phyloP scores from a whole-genome alignment of 306 rosid genomes.

The Clitoria ternatea region DNA sequence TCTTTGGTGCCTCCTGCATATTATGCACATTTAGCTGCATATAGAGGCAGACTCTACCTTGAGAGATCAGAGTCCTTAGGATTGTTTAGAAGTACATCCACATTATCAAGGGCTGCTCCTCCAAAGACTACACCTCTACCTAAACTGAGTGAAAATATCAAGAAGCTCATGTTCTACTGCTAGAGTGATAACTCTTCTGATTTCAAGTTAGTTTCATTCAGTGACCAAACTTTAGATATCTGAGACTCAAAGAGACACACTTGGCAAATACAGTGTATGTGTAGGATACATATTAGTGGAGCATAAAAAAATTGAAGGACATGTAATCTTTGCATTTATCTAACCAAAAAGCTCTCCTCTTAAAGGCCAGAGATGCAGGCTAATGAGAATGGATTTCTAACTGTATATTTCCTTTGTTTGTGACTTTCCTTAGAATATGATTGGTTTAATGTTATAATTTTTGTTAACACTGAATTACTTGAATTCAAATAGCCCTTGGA shows the following conservation, averaged over 20 bases:
- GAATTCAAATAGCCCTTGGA: neutral
- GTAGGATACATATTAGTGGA: conserved; percentile 1
- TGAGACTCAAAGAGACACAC: neutral
- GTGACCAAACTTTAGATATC: neutral
- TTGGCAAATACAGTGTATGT: too few relatives aligned
- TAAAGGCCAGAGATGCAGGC: conserved; percentile 12
- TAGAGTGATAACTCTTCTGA: conserved; percentile 35
- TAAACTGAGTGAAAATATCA: conserved; percentile 78
- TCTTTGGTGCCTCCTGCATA: conserved; percentile 98
- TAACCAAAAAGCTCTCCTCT: conserved; percentile 7
- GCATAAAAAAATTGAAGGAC: neutral
- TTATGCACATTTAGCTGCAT: conserved; percentile 97
- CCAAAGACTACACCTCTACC: conserved; percentile 79
- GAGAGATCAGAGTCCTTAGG: conserved; percentile 64
- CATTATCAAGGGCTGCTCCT: conserved; percentile 76
- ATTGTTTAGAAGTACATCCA: conserved; percentile 34
- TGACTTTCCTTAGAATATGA: neutral
- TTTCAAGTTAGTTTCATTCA: neutral
- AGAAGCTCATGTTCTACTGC: conserved; percentile 95
- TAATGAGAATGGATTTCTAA: conserved; percentile 5
- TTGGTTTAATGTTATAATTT: neutral
- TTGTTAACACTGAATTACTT: neutral
- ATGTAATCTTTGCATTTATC: conserved; percentile 10
- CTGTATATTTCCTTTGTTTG: neutral
- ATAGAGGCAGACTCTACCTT: conserved; percentile 93